phyloP scores from a whole-genome alignment of 257 asterid species.

The Leptodermis oblonga region DNA sequence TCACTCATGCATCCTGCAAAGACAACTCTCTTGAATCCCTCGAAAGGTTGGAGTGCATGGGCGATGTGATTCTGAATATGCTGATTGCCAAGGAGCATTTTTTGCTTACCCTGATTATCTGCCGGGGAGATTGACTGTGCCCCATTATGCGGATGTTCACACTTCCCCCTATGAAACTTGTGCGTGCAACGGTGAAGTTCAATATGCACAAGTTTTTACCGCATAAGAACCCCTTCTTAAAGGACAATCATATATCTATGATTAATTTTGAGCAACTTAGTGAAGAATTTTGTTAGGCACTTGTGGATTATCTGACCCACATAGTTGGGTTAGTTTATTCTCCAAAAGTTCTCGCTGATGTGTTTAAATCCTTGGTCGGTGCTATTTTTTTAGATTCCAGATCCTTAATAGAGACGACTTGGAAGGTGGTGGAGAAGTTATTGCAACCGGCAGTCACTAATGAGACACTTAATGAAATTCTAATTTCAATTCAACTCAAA shows the following conservation, averaged over 20 bases:
- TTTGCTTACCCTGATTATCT: constrained; percentile 24
- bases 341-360: no score
- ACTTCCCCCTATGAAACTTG: constrained; percentile 67
- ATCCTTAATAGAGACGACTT: no score
- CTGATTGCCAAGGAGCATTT: constrained; percentile 23
- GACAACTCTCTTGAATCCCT: constrained; percentile 19
- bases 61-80: constrained; percentile 37
- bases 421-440: no score
- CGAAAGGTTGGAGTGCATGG: constrained; percentile 39
- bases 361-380: no score
- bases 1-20: no score
- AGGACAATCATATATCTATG: constrained; percentile 16
- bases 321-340: no score
- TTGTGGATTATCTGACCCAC: no score
- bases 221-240: constrained; percentile 32
- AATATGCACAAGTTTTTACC: constrained; percentile 29
- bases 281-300: no score
- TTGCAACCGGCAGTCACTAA: no score
- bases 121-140: constrained; percentile 37
- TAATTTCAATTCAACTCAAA: no score
- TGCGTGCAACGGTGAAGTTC: constrained; percentile 35
- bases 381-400: no score
- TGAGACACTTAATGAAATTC: no score
- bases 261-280: background rate
- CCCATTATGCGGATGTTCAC: constrained; percentile 50